These are phyloP conservation scores for Didymella pomorum DNA, from an alignment of 2,329 filamentous ascomycete genomes.

Conservation along the genomic window DNA sequence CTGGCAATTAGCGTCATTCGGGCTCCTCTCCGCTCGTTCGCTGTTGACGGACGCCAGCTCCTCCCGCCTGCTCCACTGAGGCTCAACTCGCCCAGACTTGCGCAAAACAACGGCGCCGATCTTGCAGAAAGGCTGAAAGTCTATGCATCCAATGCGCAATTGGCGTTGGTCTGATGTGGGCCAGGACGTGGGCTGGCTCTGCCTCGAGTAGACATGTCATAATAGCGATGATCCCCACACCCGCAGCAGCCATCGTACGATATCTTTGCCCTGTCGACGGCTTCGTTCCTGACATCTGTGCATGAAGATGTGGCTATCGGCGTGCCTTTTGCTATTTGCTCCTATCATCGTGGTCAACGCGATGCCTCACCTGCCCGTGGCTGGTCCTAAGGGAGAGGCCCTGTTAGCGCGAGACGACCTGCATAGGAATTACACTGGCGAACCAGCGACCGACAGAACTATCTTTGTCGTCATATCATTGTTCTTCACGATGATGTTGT, in stretches of 20 bases:
- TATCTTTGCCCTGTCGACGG: not conserved
- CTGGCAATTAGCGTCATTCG: not conserved
- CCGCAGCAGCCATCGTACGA: slow-evolving; percentile 1
- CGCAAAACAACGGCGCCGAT: slow-evolving; percentile 11
- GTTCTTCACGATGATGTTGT: slow-evolving; percentile 23
- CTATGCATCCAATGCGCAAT: slow-evolving; percentile 1
- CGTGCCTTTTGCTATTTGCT: not conserved
- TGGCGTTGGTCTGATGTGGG: not conserved
- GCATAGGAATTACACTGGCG: slow-evolving; percentile 11
- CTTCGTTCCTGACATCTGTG: not conserved
- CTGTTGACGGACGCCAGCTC: not conserved
- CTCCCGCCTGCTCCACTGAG: slow-evolving; percentile 3
- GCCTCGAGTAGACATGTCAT: slow-evolving; percentile 5
- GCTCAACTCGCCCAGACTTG: slow-evolving; percentile 7
- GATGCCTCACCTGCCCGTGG: slow-evolving; percentile 5
- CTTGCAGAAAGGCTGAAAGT: not conserved
- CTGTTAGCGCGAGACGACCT: slow-evolving; percentile 5
- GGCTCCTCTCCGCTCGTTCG: not conserved
- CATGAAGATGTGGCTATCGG: slow-evolving; percentile 2
- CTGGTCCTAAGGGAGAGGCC: not conserved
- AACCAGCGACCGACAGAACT: slow-evolving; percentile 19
- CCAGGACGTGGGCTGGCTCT: not conserved
- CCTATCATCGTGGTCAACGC: slow-evolving; percentile 1
- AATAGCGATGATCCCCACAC: not conserved
- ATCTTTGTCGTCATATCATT: slow-evolving; percentile 20